Percentiles rank a stretch among this genome's conserved stretches.
phyloP scores from a whole-genome alignment of 2,329 filamentous ascomycete species.

The Xylariaceae sp. region DNA sequence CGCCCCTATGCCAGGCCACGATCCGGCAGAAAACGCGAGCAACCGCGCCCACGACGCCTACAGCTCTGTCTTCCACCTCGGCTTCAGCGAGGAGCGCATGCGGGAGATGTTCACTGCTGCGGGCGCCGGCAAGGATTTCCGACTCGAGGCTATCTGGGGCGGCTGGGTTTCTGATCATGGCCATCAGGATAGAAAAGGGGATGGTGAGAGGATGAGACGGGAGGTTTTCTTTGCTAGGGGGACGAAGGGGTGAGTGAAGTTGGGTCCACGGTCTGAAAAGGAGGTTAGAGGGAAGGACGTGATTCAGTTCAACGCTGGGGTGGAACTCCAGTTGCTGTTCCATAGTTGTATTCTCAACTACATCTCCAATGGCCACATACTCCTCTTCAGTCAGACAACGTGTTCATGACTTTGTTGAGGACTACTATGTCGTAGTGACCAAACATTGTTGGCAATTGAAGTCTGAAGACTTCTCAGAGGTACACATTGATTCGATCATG shows the following conservation, averaged over 20 bases:
- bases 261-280: no score
- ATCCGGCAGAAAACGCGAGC: constrained; percentile 33
- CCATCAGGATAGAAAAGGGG: background rate
- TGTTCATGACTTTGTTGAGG: no score
- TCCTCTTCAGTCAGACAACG: no score
- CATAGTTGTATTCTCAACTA: no score
- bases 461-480: no score
- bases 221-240: constrained; percentile 49
- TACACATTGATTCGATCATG: no score
- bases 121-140: constrained; percentile 53
- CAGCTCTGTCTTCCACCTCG: constrained; percentile 58
- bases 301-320: no score
- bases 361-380: no score
- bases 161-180: constrained; percentile 32
- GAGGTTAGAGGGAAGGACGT: no score
- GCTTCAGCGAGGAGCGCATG: constrained; percentile 58
- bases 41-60: constrained; percentile 17
- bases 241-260: constrained; percentile 8
- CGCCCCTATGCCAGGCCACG: constrained; percentile 21
- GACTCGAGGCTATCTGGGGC: constrained; percentile 48
- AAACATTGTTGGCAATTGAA: no score
- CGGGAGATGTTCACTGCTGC: constrained; percentile 58
- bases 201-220: constrained; percentile 31
- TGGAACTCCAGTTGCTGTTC: no score
- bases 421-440: no score